Percentiles rank a stretch among this genome's conserved stretches.
Conservation (phyloP, 2,329 filamentous ascomycete genomes). For the Colletotrichum melonis region DNA sequence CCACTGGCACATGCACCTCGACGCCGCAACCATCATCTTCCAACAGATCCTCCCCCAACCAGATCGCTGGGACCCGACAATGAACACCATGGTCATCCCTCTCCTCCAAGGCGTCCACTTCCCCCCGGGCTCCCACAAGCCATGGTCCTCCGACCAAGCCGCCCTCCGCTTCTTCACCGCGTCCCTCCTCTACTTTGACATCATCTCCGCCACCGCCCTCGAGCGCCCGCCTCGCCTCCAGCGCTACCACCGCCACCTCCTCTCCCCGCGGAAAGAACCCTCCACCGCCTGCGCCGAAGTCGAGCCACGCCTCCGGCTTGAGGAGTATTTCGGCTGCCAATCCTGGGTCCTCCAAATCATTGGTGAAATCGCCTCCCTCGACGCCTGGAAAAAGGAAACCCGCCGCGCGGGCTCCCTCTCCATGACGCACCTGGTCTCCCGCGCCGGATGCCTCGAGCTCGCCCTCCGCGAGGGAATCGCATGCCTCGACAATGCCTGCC, state of each 20-base stretch:
- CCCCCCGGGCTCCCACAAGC: constrained; percentile 41
- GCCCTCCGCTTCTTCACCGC: constrained; percentile 60
- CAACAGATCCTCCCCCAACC: constrained; percentile 54
- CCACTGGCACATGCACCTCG: constrained; percentile 62
- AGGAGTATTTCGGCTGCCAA: constrained; percentile 48
- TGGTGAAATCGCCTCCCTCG: constrained; percentile 63
- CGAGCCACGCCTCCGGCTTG: constrained; percentile 51
- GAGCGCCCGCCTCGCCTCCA: constrained; percentile 54
- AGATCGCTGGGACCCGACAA: constrained; percentile 49
- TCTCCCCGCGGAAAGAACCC: constrained; percentile 45
- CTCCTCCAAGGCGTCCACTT: constrained; percentile 23
- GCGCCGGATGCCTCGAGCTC: constrained; percentile 31
- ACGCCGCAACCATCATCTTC: constrained; percentile 62
- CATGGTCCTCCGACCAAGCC: constrained; percentile 59
- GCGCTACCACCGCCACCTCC: constrained; percentile 52
- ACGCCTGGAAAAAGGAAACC: constrained; percentile 65
- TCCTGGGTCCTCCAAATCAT: constrained; percentile 69
- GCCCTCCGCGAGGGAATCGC: constrained; percentile 37
- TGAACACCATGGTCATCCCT: constrained; percentile 40
- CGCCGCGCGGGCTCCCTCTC: constrained; percentile 56
- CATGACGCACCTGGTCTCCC: constrained; percentile 54
- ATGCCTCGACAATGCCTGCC: constrained; percentile 34
- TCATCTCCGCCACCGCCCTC: constrained; percentile 60
- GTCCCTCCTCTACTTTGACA: constrained; percentile 60
- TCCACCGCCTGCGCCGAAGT: constrained; percentile 30